Conservation (phyloP, 441 rosid genomes). For the Pelargonium citronellum region DNA sequence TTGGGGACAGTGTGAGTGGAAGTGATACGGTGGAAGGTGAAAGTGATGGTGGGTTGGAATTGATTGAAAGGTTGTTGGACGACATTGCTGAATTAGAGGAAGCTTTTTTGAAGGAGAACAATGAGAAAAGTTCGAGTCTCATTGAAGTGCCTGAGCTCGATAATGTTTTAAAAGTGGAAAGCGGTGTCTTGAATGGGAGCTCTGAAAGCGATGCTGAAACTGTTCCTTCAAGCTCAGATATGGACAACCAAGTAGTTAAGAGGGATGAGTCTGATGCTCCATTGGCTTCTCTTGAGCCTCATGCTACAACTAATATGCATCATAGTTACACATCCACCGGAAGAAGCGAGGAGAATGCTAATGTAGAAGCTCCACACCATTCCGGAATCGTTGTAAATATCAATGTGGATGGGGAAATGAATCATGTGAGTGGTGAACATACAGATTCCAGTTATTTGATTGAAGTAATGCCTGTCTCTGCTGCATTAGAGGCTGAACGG, state of each 20-base stretch:
- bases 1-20: background rate
- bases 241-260: conserved; percentile 12
- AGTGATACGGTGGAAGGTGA: conserved; percentile 1
- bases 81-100: background rate
- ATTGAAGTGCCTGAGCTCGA: conserved; percentile 13
- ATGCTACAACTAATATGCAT: conserved; percentile 11
- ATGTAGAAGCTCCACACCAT: conserved; percentile 13
- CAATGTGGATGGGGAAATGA: conserved; percentile 11
- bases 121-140: conserved; percentile 20
- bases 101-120: conserved; percentile 13
- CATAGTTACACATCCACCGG: conserved; percentile 21
- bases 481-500: conserved; percentile 22
- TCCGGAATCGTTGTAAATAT: conserved; percentile 19
- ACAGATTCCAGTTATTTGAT: conserved; percentile 21
- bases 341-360: conserved; percentile 21
- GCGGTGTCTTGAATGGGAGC: conserved; percentile 14
- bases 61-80: background rate
- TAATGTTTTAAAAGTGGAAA: conserved; percentile 20
- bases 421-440: conserved; percentile 16
- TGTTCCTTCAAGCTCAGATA: conserved; percentile 8
- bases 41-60: background rate
- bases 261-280: conserved; percentile 16
- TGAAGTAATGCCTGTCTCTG: conserved; percentile 23
- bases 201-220: conserved; percentile 17
- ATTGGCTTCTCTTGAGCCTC: conserved; percentile 10